Evolutionary conservation across 257 asterid genomes (phyloP), one percentile per base, ranked within the genome.

Genomic region (Anisodus tanguticus): DNA sequence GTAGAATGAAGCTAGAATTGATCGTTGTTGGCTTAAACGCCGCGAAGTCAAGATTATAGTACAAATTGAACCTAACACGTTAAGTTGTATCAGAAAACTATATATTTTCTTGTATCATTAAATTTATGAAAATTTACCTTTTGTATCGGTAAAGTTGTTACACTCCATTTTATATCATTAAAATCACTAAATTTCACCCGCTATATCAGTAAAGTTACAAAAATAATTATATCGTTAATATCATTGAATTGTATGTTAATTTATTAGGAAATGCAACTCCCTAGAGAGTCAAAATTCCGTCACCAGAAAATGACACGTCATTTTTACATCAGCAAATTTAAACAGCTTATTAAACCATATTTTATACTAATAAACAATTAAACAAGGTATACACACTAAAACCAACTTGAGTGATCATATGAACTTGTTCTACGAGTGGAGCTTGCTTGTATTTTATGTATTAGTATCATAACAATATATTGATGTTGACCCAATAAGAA

Each of bases 401-500:
- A 76, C 47, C 2, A 26, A 76, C 35, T 22, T 76, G 81, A 76
- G 63, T 31, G 15, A 76, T 26, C 63, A 26, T 0, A 8, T 76
- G 63, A 51, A 76, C 47, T 76, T 76, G 11, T 47, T 6, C 60
- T 45, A 47, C 19, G 41, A 74, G 58, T 47, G 60, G 80, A 74
- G 55, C 59, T 74, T 74, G 19, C 81, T 76, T 76, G 81, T 76
- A 51, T 76, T 68, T 26, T 68, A 12, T 15, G 47, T 68, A 67
- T 8, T 70, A 43, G 22, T 76, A 26, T 76, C 62, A 51, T 51
- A 76, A 6, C 45, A 76, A 6, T 74, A 74, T 22, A 22, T 74
- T 76, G 63, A 11, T 76, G 59, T 76, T 76, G 47, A 76, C 81
- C 60, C 81, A 49, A 76, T 12, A 76, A 76, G 59, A 51, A 57